phyloP scores from a whole-genome alignment of 148 eudicot species.

The Heliamphora exappendiculata region DNA sequence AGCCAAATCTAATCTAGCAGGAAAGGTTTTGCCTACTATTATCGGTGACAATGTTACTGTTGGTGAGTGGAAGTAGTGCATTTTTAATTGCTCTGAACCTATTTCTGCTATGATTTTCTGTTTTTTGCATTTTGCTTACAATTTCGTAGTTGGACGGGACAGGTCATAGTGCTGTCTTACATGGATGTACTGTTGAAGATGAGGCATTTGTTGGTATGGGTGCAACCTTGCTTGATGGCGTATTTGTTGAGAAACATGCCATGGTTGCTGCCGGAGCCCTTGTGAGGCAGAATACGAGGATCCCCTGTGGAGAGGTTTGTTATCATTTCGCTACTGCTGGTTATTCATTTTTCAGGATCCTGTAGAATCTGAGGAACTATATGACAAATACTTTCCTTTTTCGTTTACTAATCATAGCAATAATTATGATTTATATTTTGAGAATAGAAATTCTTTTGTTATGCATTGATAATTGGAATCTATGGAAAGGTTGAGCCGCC shows the following conservation, averaged over 20 bases:
- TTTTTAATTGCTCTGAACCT: not conserved
- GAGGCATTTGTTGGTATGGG: conserved; percentile 63
- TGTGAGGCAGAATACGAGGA: conserved; percentile 56
- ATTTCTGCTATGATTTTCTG: not conserved
- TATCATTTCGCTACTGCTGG: not conserved
- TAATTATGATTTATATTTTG: not conserved
- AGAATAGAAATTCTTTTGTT: not conserved
- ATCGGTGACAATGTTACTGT: conserved; percentile 58
- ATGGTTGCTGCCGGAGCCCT: conserved; percentile 71
- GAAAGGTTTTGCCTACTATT: conserved; percentile 49
- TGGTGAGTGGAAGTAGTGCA: conserved; percentile 22
- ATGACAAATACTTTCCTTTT: not conserved
- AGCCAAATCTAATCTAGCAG: conserved; percentile 50
- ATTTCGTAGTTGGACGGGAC: conserved; percentile 12
- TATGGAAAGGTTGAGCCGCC: not conserved
- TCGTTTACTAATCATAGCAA: not conserved
- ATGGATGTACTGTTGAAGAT: conserved; percentile 59
- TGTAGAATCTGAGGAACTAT: not conserved
- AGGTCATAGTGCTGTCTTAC: conserved; percentile 63
- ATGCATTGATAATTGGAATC: not conserved
- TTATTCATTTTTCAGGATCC: not conserved
- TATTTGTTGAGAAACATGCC: conserved; percentile 46
- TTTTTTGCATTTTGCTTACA: not conserved
- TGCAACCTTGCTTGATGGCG: conserved; percentile 59
- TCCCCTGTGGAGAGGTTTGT: conserved; percentile 56